Evolutionary conservation across 1,139 yeast species (phyloP), one percentile per base, ranked within the genome.

Genomic region (Saccharomyces hybrid): DNA sequence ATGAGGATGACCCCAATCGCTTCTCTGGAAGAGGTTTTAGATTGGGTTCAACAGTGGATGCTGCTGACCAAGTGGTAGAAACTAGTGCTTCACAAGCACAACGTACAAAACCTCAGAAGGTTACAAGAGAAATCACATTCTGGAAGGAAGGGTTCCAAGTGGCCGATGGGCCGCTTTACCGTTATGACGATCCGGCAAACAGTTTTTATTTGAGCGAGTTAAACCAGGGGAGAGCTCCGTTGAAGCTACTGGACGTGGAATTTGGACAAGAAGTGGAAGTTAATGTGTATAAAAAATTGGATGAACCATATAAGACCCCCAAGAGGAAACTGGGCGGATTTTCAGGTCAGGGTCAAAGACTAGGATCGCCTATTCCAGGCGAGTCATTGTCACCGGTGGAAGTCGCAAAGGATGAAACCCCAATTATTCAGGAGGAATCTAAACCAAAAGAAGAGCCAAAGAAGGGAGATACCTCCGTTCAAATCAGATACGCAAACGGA

Each of bases 71-170:
- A 54, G 65, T 66, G 2, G 63, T 70, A 23, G 73, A 72, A 47
- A 64, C 63, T 7, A 58, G 67, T 48, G 62, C 67, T 0, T 68
- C 67, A 48, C 70, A 73, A 3, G 49, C 57, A 5, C 48, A 55
- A 23, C 60, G 62, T 28, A 19, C 23, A 19, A 55, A 46, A 64
- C 67, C 68, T 11, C 71, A 71, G 55, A 74, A 72, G 52, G 95
- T 83, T 5, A 77, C 78, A 16, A 77, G 95, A 65, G 86, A 85
- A 52, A 85, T 95, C 59, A 89, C 96, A 0, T 93, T 93, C 70
- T 93, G 99, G 99, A 84, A 84, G 63, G 95, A 93, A 67, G 99
- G 99, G 2, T 93, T 95, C 73, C 88, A 90, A 54, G 91, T 93
- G 31, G 98, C 93, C 23, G 96, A 90, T 52, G 97, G 98, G 1